phyloP scores from a whole-genome alignment of 2,329 filamentous ascomycete genomes.

The Fusarium sp. region DNA sequence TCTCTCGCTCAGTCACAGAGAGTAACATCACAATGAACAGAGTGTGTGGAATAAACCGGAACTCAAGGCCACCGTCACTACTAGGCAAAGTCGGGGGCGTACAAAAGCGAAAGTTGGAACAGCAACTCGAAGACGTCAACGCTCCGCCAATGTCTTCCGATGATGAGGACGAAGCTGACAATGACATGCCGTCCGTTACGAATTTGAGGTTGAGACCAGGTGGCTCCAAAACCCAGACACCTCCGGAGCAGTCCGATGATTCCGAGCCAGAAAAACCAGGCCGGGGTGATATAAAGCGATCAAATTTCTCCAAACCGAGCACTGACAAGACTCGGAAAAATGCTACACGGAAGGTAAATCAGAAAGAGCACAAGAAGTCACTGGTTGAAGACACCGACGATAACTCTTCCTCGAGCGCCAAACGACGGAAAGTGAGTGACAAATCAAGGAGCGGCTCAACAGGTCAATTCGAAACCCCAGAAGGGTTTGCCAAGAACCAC shows the following conservation, averaged over 20 bases:
- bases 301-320: constrained; percentile 47
- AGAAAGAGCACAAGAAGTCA: background rate
- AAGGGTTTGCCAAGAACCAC: constrained; percentile 43
- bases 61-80: constrained; percentile 28
- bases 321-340: constrained; percentile 11
- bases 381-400: constrained; percentile 1
- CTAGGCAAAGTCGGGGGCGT: constrained; percentile 23
- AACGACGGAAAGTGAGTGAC: constrained; percentile 30
- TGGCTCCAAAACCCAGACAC: background rate
- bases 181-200: constrained; percentile 7
- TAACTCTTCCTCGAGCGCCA: constrained; percentile 18
- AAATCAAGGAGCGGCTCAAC: constrained; percentile 30
- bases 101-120: constrained; percentile 22
- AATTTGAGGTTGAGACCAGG: constrained; percentile 5
- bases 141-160: constrained; percentile 50
- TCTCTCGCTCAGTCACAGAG: background rate
- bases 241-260: constrained; percentile 30
- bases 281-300: constrained; percentile 52
- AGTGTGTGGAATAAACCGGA: constrained; percentile 43
- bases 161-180: constrained; percentile 45
- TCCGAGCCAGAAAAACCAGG: constrained; percentile 47
- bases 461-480: constrained; percentile 41
- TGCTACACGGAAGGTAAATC: constrained; percentile 8
- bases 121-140: constrained; percentile 33
- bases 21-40: constrained; percentile 11